Conservation (phyloP, 805 yeast species). For the Yarrowia sp. region DNA sequence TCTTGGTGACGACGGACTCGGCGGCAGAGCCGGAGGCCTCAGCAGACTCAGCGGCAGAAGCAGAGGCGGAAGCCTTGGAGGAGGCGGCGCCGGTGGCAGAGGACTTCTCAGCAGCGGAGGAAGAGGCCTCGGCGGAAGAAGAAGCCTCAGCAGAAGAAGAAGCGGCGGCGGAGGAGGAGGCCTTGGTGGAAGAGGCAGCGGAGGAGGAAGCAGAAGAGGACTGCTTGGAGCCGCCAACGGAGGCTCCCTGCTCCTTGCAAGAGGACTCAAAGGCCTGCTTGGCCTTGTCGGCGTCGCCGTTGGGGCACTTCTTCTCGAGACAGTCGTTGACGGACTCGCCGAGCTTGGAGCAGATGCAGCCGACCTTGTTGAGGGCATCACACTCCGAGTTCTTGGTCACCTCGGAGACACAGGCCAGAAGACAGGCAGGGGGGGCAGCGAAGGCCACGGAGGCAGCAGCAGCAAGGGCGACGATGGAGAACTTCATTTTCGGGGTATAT, state of each 20-base stretch:
- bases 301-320: constrained; percentile 72
- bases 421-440: constrained; percentile 89
- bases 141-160: constrained; percentile 44
- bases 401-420: constrained; percentile 83
- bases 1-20: constrained; percentile 3
- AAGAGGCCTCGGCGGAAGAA: constrained; percentile 46
- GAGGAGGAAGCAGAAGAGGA: constrained; percentile 43
- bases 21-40: neutral
- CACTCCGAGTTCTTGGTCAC: constrained; percentile 65
- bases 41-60: constrained; percentile 3
- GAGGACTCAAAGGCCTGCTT: constrained; percentile 58
- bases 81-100: constrained; percentile 23
- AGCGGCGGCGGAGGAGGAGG: constrained; percentile 42
- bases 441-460: constrained; percentile 56
- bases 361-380: constrained; percentile 64
- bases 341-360: constrained; percentile 72
- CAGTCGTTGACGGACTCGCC: constrained; percentile 63
- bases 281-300: constrained; percentile 65
- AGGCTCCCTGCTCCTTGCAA: constrained; percentile 39
- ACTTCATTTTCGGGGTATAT: constrained; percentile 41
- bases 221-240: constrained; percentile 39
- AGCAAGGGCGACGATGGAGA: constrained; percentile 51
- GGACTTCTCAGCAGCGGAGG: constrained; percentile 38
- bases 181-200: constrained; percentile 42
- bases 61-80: constrained; percentile 9